These are phyloP conservation scores for Polytolypa hystricis DNA, from an alignment of 2,329 filamentous ascomycete species.

Conservation along the genomic window DNA sequence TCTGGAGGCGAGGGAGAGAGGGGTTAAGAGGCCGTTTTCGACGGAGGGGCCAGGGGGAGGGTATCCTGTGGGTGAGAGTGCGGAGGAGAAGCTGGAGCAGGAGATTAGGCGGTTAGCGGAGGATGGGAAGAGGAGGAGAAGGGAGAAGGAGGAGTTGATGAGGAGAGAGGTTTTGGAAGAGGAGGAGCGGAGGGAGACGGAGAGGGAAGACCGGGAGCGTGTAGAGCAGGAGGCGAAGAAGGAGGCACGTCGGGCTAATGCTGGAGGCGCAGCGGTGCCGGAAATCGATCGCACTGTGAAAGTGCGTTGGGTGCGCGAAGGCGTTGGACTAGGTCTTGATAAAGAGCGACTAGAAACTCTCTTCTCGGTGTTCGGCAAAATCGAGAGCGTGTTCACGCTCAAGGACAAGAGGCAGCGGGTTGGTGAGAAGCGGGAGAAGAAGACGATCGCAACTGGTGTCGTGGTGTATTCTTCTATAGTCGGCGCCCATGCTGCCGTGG, in stretches of 20 bases:
- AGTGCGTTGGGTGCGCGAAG: slow-evolving; percentile 44
- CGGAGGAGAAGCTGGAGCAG: slow-evolving; percentile 35
- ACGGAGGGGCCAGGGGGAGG: slow-evolving; percentile 14
- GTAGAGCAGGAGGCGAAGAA: slow-evolving; percentile 25
- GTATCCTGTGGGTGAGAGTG: slow-evolving; percentile 37
- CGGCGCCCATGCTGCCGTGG: slow-evolving; percentile 45
- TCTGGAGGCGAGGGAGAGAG: slow-evolving; percentile 63
- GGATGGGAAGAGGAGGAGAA: slow-evolving; percentile 41
- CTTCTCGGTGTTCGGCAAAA: slow-evolving; percentile 45
- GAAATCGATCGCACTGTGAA: slow-evolving; percentile 49
- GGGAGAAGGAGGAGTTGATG: slow-evolving; percentile 36
- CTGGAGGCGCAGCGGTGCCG: slow-evolving; percentile 33
- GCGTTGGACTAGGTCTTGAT: slow-evolving; percentile 35
- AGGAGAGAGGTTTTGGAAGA: slow-evolving; percentile 36
- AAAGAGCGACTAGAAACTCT: slow-evolving; percentile 36
- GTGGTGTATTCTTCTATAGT: slow-evolving; percentile 49
- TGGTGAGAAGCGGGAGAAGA: slow-evolving; percentile 41
- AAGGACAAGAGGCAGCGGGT: slow-evolving; percentile 46
- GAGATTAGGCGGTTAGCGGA: slow-evolving; percentile 44
- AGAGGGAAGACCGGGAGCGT: slow-evolving; percentile 35
- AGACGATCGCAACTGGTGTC: slow-evolving; percentile 41
- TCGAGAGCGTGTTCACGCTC: slow-evolving; percentile 44
- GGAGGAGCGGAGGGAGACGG: slow-evolving; percentile 20
- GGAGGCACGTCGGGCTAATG: slow-evolving; percentile 22
- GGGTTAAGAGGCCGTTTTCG: slow-evolving; percentile 48